Evolutionary conservation across 1,139 yeast genomes (phyloP), one percentile per base, ranked within the genome.

Genomic region (Suhomyces bokatorum): DNA sequence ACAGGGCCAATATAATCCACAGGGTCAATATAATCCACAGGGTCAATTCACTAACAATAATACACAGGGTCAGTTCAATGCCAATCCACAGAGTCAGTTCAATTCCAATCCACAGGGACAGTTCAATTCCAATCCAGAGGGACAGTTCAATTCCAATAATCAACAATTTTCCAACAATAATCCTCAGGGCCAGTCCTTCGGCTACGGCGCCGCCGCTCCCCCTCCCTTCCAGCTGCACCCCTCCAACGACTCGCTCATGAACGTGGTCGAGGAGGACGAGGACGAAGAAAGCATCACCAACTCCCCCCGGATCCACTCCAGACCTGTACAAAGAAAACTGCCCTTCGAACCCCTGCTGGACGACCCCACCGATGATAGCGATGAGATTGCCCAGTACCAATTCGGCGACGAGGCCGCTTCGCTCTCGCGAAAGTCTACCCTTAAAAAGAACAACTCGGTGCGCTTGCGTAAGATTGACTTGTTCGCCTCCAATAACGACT

Each of bases 391-490:
- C 7, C 36, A 39, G 6, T 69, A 69, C 52, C 58, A 63, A 17
- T 66, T 67, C 42, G 51, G 50, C 2, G 54, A 51, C 6, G 58
- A 53, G 27, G 49, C 55, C 15, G 63, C 62, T 1, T 56, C 60
- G 16, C 47, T 70, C n/a, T 69, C 77, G 2, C 55, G 29, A 26
- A 26, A 22, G 17, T 22, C 24, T 30, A 13, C 29, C 26, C 15
- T 34, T 30, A 34, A 34, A 77, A 40, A 70, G 69, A 41, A 69
- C 75, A 2, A 71, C 48, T 73, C 78, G 6, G 67, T 70, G 69
- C 65, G 74, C 42, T 66, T 74, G 32, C 57, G 78, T n/a, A 73
- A 72, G 46, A 59, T 74, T 37, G 68, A 73, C 45, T 57, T 74
- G 30, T 73, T 72, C 51, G 63, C 44, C 24, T 37, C 40, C 10